A percentile compares a stretch with the other conserved stretches of the same genome.
These are phyloP conservation scores for Paralagenidium karlingii DNA, from an alignment of 352 stramenopile genomes.

Conservation along the genomic window DNA sequence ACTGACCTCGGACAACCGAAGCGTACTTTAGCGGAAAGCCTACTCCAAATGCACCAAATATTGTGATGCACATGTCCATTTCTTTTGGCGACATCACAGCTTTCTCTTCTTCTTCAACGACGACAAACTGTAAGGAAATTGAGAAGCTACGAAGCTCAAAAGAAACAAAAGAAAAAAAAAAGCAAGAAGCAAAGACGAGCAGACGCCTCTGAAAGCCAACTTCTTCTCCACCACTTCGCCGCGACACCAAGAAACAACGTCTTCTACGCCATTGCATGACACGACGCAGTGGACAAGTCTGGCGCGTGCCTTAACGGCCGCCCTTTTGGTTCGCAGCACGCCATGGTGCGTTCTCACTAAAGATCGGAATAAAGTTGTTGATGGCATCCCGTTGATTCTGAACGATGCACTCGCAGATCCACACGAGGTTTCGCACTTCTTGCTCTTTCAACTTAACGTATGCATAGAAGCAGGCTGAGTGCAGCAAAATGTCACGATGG, in stretches of 20 bases:
- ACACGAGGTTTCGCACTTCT: constrained; percentile 99
- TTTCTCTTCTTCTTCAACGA: too few relatives aligned
- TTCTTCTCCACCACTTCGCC: background rate
- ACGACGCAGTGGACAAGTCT: too few relatives aligned
- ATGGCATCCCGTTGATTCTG: constrained; percentile 98
- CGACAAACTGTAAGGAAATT: too few relatives aligned
- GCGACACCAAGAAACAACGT: background rate
- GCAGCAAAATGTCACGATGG: background rate
- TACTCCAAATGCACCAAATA: too few relatives aligned
- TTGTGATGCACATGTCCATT: too few relatives aligned
- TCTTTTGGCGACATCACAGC: too few relatives aligned
- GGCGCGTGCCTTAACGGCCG: constrained; percentile 1
- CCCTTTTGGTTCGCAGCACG: constrained; percentile 27
- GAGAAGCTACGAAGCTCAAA: too few relatives aligned
- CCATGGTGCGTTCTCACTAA: constrained; percentile 93
- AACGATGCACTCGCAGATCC: constrained; percentile 99
- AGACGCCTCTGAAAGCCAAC: too few relatives aligned
- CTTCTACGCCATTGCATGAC: background rate
- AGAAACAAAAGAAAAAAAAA: too few relatives aligned
- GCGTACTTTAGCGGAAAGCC: too few relatives aligned
- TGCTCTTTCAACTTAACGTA: constrained; percentile 99
- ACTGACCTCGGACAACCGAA: too few relatives aligned
- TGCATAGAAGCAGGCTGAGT: constrained; percentile 90
- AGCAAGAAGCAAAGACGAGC: too few relatives aligned
- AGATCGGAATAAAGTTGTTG: constrained; percentile 99